Conservation (phyloP, 2,329 filamentous ascomycete species). For the Colletotrichum cuscutae region DNA sequence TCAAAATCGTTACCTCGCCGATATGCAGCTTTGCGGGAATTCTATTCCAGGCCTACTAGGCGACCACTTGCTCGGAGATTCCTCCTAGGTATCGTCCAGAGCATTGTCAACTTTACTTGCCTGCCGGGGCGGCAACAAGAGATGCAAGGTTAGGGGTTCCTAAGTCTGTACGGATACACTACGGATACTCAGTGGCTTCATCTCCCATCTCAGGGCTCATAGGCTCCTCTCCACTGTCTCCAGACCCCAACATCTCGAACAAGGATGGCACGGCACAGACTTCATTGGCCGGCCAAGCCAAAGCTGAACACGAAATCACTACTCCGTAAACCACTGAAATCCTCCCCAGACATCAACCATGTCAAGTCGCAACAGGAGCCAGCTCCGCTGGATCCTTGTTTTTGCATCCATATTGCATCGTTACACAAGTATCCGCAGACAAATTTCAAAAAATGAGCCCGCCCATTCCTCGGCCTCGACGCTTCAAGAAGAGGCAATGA, state of each 20-base stretch:
- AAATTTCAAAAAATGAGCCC: not conserved
- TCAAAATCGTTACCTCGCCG: not conserved
- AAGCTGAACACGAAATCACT: slow-evolving; percentile 9
- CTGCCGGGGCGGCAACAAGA: not conserved
- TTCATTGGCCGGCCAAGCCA: slow-evolving; percentile 11
- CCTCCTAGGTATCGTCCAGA: not conserved
- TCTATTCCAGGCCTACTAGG: not conserved
- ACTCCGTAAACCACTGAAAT: not conserved
- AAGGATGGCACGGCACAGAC: not conserved
- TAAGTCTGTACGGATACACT: too few relatives aligned
- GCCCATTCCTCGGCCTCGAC: not conserved
- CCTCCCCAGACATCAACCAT: slow-evolving; percentile 6
- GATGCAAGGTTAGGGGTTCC: not conserved
- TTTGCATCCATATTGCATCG: not conserved
- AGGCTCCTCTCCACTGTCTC: not conserved
- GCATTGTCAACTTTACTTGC: not conserved
- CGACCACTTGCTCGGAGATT: not conserved
- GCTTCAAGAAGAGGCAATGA: not conserved
- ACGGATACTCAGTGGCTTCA: not conserved
- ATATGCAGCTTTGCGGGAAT: not conserved
- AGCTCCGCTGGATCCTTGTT: slow-evolving; percentile 10
- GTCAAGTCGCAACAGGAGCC: not conserved
- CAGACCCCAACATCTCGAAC: slow-evolving; percentile 1
- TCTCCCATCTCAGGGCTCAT: not conserved
- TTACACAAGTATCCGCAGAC: not conserved